Evolutionary conservation across 306 rosid species (phyloP).

Genomic region (Astragalus membranaceus): DNA sequence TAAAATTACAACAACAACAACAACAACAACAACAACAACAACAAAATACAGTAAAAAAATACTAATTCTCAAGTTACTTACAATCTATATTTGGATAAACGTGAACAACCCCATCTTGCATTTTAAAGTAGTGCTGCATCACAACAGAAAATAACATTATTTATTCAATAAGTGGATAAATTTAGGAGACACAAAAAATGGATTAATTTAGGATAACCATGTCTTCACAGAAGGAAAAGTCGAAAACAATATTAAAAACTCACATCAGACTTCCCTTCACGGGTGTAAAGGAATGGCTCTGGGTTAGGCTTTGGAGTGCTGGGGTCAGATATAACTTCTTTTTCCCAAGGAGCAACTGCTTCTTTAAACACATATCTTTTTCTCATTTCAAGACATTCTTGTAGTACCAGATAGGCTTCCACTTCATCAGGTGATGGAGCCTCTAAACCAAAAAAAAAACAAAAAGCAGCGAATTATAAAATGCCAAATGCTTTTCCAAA

Average conservation of each 20-base stretch:
- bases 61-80: slow-evolving; percentile 32
- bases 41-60: background rate
- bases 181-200: background rate
- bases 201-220: background rate
- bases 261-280: slow-evolving; percentile 87
- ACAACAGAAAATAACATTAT: background rate
- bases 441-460: slow-evolving; percentile 42
- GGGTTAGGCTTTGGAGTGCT: slow-evolving; percentile 87
- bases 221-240: background rate
- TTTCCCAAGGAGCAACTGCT: slow-evolving; percentile 88
- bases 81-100: slow-evolving; percentile 69
- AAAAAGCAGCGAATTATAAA: background rate
- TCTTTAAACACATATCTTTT: slow-evolving; percentile 71
- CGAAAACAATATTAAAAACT: slow-evolving; percentile 28
- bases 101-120: slow-evolving; percentile 88
- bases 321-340: slow-evolving; percentile 85
- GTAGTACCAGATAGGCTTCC: slow-evolving; percentile 63
- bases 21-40: too few relatives aligned
- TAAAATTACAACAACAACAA: background rate
- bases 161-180: slow-evolving; percentile 18
- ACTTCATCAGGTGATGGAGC: slow-evolving; percentile 82
- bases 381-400: slow-evolving; percentile 90
- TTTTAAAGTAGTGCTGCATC: slow-evolving; percentile 80
- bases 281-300: slow-evolving; percentile 57
- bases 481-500: background rate